Evolutionary conservation across 2,329 filamentous ascomycete species (phyloP).

Genomic region (Botryosphaeria agaves): DNA sequence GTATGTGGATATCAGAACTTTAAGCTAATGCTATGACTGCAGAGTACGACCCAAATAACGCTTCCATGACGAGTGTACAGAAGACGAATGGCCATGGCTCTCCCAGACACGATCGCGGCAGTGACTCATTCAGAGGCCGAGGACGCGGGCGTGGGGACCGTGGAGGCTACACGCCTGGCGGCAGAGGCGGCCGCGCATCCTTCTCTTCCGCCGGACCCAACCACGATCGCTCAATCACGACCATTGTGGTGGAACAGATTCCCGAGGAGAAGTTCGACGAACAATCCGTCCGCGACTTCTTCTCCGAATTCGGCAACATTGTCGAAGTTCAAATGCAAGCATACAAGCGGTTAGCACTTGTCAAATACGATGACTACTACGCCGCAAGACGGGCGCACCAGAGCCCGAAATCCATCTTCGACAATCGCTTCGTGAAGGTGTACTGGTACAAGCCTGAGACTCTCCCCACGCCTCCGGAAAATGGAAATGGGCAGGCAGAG

Average conservation of each 20-base stretch:
- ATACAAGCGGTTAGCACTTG: constrained; percentile 48
- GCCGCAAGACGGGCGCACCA: constrained; percentile 53
- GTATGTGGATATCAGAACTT: no score
- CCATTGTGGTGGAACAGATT: constrained; percentile 62
- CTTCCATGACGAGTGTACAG: constrained; percentile 21
- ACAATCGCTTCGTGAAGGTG: constrained; percentile 73
- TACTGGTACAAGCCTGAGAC: constrained; percentile 48
- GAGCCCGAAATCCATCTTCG: constrained; percentile 66
- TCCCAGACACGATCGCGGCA: constrained; percentile 23
- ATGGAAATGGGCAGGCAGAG: constrained; percentile 3
- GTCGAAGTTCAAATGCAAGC: constrained; percentile 45
- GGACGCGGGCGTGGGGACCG: constrained; percentile 16
- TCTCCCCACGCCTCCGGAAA: constrained; percentile 6
- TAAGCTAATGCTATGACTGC: constrained; percentile 5
- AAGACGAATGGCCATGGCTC: constrained; percentile 10
- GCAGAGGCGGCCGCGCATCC: constrained; percentile 30
- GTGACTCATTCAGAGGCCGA: constrained; percentile 23
- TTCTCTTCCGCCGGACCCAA: constrained; percentile 50
- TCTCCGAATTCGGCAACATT: constrained; percentile 53
- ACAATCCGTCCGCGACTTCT: constrained; percentile 48
- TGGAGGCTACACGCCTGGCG: constrained; percentile 12
- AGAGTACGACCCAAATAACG: constrained; percentile 44
- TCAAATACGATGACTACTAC: constrained; percentile 50
- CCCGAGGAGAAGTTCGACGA: constrained; percentile 54
- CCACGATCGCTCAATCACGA: constrained; percentile 43